A percentile compares a stretch with the other conserved stretches of the same genome.
Conservation (phyloP, 176 grass and related monocot genomes). For the Pharus latifolius region DNA sequence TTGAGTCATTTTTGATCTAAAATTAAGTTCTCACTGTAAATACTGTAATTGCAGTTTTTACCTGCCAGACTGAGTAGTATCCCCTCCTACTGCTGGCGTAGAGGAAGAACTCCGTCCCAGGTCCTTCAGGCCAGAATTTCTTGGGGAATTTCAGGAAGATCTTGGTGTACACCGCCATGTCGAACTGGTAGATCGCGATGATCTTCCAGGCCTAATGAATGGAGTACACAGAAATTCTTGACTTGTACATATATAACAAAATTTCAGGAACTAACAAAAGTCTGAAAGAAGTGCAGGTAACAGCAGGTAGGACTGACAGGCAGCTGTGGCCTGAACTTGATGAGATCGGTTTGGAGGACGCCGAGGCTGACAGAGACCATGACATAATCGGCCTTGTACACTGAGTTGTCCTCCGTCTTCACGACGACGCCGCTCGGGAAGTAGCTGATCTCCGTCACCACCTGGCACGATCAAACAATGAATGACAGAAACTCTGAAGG, state of each 20-base stretch:
- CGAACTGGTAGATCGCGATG: conserved; percentile 36
- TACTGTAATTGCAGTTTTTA: background rate
- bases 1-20: too few species aligned
- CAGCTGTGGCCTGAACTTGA: conserved; percentile 41
- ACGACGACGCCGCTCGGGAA: conserved; percentile 4
- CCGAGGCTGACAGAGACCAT: conserved; percentile 50
- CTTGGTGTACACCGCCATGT: conserved; percentile 70
- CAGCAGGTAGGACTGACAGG: conserved; percentile 28
- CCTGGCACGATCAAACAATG: background rate
- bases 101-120: conserved; percentile 53
- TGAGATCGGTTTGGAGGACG: conserved; percentile 55
- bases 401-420: conserved; percentile 34
- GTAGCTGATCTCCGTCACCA: conserved; percentile 31
- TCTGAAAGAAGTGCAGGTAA: background rate
- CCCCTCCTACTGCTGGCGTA: conserved; percentile 47
- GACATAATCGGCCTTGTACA: conserved; percentile 40
- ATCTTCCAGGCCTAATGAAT: conserved; percentile 40
- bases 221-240: background rate
- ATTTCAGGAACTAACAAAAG: background rate
- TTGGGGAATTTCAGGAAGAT: conserved; percentile 62
- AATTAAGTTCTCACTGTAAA: too few species aligned
- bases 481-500: too few species aligned
- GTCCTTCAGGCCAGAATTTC: conserved; percentile 50
- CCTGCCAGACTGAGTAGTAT: conserved; percentile 60
- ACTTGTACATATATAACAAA: background rate